Evolutionary conservation across 2,329 filamentous ascomycete species (phyloP), one percentile per base, ranked within the genome.

Genomic region (Fusarium heterosporum): DNA sequence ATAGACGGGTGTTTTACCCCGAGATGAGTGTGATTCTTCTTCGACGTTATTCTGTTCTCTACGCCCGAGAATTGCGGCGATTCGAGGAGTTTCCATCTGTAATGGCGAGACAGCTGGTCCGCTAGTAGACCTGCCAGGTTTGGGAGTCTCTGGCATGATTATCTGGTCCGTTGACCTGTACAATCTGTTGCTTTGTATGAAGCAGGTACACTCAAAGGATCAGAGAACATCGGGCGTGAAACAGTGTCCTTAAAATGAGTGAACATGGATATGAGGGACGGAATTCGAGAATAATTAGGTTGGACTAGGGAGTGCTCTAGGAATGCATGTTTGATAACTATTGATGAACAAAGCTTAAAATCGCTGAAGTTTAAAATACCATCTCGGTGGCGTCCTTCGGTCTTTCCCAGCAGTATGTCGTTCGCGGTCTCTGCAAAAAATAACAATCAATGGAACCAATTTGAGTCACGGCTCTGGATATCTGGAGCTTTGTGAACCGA

Each of bases 1-100:
- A 61, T 82, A 73, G 5, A 59, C 68, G 11, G 50, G 29, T 13
- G 36, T 32, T 14, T 53, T 26, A 25, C 41, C 43, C 8, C 30
- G 32, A 11, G 34, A 61, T 4, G 34, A 22, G 1, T 36, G 19
- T 1, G 36, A 14, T 4, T 28, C 17, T 8, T 49, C 45, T 36
- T 39, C 36, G 8, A 14, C 10, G 28, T 26, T 22, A 26, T 10
- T 19, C 16, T 46, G 45, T 9, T 36, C 16, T 36, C 48, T 38
- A 4, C 16, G 39, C 7, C 53, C 51, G n/a, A 34, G 48, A 6
- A 32, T 29, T 36, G 34, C 26, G 12, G 39, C 41, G 16, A 40
- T 46, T 30, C 30, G 66, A 19, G 19, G 9, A 16, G 41, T 19
- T 22, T 57, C 38, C n/a, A 47, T n/a, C 11, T 51, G 34, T 25